Conservation (phyloP, 2,329 filamentous ascomycete genomes). For the Aspergillus ruber region DNA sequence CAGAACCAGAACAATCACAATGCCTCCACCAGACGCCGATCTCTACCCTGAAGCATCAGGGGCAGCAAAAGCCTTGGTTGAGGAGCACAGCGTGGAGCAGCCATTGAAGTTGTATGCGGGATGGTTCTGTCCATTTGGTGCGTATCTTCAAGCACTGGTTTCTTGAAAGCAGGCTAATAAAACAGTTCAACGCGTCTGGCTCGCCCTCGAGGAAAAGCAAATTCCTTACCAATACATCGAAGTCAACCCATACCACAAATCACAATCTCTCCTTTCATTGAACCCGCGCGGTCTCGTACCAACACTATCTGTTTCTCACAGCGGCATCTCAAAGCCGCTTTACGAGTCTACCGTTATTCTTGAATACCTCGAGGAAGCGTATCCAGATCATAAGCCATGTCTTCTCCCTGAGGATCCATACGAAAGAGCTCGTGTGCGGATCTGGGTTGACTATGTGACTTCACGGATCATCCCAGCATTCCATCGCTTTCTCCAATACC, state of each 20-base stretch:
- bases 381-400: constrained; percentile 43
- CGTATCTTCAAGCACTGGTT: constrained; percentile 1
- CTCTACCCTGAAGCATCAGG: constrained; percentile 42
- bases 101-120: constrained; percentile 60
- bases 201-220: constrained; percentile 65
- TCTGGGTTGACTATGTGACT: constrained; percentile 70
- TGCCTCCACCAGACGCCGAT: constrained; percentile 34
- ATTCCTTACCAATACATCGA: constrained; percentile 70
- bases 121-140: constrained; percentile 61
- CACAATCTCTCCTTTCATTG: constrained; percentile 58
- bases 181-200: constrained; percentile 62
- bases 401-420: constrained; percentile 59
- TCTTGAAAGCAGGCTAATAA: constrained; percentile 5
- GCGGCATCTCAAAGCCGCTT: constrained; percentile 48
- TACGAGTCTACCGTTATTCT: constrained; percentile 68
- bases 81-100: constrained; percentile 26
- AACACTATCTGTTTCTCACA: constrained; percentile 46
- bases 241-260: constrained; percentile 73
- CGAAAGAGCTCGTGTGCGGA: constrained; percentile 56
- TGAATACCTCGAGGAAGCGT: constrained; percentile 71
- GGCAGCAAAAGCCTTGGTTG: constrained; percentile 33
- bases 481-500: constrained; percentile 54
- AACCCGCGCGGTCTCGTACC: constrained; percentile 73
- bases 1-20: background rate
- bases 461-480: constrained; percentile 62